Conservation (phyloP, 1,139 yeast species). For the Zygosaccharomyces pseudobailii region DNA sequence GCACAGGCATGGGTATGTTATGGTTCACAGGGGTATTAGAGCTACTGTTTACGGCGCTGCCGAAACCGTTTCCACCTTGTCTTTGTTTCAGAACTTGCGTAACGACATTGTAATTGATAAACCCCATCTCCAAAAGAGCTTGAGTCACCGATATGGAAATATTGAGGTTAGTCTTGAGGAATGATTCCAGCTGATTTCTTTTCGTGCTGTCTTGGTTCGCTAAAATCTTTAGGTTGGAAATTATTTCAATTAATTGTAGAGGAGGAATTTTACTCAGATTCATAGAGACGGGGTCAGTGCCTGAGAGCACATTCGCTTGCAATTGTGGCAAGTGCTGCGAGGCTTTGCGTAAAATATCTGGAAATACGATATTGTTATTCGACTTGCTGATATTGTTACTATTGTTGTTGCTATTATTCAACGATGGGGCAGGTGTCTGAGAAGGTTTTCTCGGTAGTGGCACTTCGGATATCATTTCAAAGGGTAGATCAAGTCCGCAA, state of each 20-base stretch:
- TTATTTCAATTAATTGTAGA: slow-evolving; percentile 58
- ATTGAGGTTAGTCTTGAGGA: slow-evolving; percentile 50
- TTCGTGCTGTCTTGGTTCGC: slow-evolving; percentile 49
- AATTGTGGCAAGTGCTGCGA: slow-evolving; percentile 49
- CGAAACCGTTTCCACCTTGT: slow-evolving; percentile 13
- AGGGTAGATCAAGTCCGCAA: slow-evolving; percentile 29
- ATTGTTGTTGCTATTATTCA: slow-evolving; percentile 3
- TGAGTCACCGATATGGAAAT: slow-evolving; percentile 65
- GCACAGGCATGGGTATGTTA: slow-evolving; percentile 8
- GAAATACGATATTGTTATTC: slow-evolving; percentile 33
- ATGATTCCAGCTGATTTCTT: slow-evolving; percentile 42
- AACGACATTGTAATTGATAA: slow-evolving; percentile 61
- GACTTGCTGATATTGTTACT: slow-evolving; percentile 1
- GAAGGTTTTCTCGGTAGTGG: slow-evolving; percentile 32
- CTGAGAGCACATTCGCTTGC: slow-evolving; percentile 40
- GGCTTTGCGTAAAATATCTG: slow-evolving; percentile 46
- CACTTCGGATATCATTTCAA: slow-evolving; percentile 33
- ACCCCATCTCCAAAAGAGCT: slow-evolving; percentile 71
- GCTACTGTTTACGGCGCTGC: slow-evolving; percentile 13
- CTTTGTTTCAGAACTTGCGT: slow-evolving; percentile 38
- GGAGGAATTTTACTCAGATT: slow-evolving; percentile 64
- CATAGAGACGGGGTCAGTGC: slow-evolving; percentile 40
- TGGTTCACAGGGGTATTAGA: slow-evolving; percentile 9
- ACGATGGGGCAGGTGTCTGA: slow-evolving; percentile 11
- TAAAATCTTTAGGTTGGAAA: slow-evolving; percentile 55